phyloP scores from a whole-genome alignment of 768 basidiomycete species.

The Naematelia encephala region DNA sequence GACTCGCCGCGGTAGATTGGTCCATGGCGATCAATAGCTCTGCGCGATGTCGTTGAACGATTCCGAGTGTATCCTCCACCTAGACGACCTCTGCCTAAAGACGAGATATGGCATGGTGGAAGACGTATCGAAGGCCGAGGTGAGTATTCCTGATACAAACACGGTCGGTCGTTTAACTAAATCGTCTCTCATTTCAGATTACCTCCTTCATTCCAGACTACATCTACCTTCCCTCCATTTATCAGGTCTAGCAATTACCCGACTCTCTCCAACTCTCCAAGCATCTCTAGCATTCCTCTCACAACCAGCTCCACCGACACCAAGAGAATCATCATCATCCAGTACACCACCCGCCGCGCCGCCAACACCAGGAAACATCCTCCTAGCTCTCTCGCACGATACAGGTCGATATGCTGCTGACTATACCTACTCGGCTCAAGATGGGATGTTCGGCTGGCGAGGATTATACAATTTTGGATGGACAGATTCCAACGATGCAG shows the following conservation, averaged over 20 bases:
- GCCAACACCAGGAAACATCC: conserved; percentile 53
- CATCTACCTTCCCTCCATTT: conserved; percentile 84
- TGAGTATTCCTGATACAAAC: conserved; percentile 52
- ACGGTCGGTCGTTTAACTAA: conserved; percentile 12
- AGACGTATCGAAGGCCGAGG: conserved; percentile 72
- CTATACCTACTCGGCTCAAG: conserved; percentile 90
- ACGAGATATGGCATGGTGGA: conserved; percentile 78
- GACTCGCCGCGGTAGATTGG: conserved; percentile 28
- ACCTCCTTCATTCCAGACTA: conserved; percentile 85
- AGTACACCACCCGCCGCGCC: conserved; percentile 48
- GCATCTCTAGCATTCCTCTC: conserved; percentile 63
- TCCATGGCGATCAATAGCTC: conserved; percentile 56
- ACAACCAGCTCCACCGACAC: conserved; percentile 53
- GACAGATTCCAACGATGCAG: conserved; percentile 51
- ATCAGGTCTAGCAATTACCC: conserved; percentile 82
- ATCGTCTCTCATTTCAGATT: conserved; percentile 59
- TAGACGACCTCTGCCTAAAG: conserved; percentile 68
- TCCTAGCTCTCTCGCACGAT: conserved; percentile 87
- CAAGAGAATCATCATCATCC: conserved; percentile 16
- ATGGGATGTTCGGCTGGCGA: conserved; percentile 85
- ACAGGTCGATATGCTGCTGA: conserved; percentile 89
- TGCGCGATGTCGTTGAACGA: conserved; percentile 85
- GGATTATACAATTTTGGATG: conserved; percentile 89
- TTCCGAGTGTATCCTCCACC: conserved; percentile 83
- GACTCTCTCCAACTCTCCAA: conserved; percentile 74